Percentiles rank a stretch among this genome's conserved stretches.
Evolutionary conservation across 2,329 filamentous ascomycete genomes (phyloP).

Genomic region (Pestalotiopsis sp.): DNA sequence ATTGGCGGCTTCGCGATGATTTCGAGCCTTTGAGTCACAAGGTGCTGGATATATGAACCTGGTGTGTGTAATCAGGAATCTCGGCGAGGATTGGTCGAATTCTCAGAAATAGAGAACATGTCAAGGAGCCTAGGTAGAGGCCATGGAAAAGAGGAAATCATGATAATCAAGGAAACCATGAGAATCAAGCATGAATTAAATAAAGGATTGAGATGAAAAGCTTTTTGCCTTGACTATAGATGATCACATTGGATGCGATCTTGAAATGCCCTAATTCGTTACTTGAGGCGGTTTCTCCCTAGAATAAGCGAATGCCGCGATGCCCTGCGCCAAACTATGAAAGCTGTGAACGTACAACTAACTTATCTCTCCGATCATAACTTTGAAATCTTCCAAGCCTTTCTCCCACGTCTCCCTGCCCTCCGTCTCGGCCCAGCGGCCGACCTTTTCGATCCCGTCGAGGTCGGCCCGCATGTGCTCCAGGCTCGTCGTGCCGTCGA

Average conservation of each 20-base stretch:
- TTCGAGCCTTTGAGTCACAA: neutral
- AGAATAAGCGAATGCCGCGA: no score
- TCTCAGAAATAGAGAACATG: neutral
- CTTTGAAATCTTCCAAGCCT: constrained; percentile 51
- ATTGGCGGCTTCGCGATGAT: neutral
- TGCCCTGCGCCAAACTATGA: no score
- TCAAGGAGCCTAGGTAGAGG: neutral
- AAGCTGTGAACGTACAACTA: no score
- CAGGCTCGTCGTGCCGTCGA: constrained; percentile 49
- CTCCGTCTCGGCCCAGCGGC: constrained; percentile 43
- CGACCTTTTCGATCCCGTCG: constrained; percentile 42
- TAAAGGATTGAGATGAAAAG: no score
- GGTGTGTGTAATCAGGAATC: neutral
- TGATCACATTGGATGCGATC: no score
- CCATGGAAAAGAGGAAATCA: neutral
- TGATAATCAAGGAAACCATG: no score
- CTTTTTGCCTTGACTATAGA: no score
- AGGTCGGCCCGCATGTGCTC: constrained; percentile 54
- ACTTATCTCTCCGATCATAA: constrained; percentile 20
- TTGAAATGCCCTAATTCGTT: no score
- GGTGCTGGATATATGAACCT: neutral
- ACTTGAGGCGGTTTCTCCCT: no score
- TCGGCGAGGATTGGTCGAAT: neutral
- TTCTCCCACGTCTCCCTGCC: constrained; percentile 50
- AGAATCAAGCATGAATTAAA: no score